These are phyloP conservation scores for Xerocomellus amylosporus DNA, from an alignment of 768 basidiomycete species.

Conservation along the genomic window DNA sequence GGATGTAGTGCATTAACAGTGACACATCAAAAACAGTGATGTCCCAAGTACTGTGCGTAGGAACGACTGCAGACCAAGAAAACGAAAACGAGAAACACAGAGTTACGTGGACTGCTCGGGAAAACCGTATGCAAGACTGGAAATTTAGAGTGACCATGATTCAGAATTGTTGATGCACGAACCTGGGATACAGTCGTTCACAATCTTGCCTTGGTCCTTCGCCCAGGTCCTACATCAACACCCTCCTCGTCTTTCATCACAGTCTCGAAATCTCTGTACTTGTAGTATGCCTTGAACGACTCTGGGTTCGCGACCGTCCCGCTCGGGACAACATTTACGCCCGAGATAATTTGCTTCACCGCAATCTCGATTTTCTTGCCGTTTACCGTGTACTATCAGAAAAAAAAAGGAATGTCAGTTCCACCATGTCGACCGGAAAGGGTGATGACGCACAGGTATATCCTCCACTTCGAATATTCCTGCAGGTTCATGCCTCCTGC, in stretches of 20 bases:
- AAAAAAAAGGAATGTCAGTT: neutral
- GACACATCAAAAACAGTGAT: too few species aligned
- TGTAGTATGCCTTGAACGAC: constrained; percentile 61
- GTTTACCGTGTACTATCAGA: constrained; percentile 65
- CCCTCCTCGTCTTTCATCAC: constrained; percentile 17
- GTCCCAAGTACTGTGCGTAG: too few species aligned
- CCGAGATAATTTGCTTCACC: constrained; percentile 76
- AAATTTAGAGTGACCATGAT: too few species aligned
- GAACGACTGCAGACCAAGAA: too few species aligned
- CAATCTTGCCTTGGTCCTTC: constrained; percentile 9
- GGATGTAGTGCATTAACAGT: too few species aligned
- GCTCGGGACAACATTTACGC: constrained; percentile 59
- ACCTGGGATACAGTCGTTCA: neutral
- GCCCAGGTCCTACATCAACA: neutral
- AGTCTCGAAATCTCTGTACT: constrained; percentile 51
- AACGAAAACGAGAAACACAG: too few species aligned
- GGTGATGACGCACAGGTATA: constrained; percentile 57
- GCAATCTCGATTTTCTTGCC: constrained; percentile 80
- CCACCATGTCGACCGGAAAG: neutral
- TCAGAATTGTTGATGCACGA: neutral
- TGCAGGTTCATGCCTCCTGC: constrained; percentile 72
- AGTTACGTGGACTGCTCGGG: too few species aligned
- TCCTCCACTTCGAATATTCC: constrained; percentile 65
- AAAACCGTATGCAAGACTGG: too few species aligned
- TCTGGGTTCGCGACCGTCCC: constrained; percentile 81